These are phyloP conservation scores for Babesia caballi DNA, from an alignment of 169 alveolate species.

Conservation along the genomic window DNA sequence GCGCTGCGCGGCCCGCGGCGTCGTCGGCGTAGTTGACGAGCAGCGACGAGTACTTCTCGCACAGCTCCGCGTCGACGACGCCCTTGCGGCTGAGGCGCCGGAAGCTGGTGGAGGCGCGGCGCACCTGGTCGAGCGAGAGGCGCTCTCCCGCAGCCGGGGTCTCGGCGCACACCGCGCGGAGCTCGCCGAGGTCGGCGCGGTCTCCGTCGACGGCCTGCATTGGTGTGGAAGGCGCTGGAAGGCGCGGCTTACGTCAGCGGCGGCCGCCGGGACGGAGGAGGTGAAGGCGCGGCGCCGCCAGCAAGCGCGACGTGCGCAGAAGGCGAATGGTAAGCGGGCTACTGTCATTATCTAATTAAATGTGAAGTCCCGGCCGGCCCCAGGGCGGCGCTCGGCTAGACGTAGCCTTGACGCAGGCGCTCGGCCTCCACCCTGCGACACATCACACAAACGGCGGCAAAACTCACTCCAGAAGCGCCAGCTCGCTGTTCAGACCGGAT, in stretches of 20 bases:
- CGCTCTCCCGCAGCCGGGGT: neutral
- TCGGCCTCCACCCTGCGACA: constrained; percentile 31
- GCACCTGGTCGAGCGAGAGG: constrained; percentile 7
- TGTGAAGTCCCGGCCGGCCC: neutral
- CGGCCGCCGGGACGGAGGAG: neutral
- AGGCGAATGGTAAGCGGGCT: neutral
- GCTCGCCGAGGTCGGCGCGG: neutral
- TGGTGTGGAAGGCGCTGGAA: neutral
- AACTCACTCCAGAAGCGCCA: constrained; percentile 19
- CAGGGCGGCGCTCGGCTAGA: neutral
- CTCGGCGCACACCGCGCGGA: neutral
- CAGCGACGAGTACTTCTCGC: constrained; percentile 30
- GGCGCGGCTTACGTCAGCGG: neutral
- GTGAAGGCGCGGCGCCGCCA: neutral
- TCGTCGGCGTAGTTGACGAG: neutral
- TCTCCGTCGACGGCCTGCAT: neutral
- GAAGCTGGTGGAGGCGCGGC: constrained; percentile 3
- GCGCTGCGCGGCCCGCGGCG: neutral
- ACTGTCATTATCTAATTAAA: neutral
- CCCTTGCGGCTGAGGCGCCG: constrained; percentile 12
- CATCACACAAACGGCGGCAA: neutral
- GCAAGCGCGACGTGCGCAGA: neutral
- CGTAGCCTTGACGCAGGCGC: constrained; percentile 31
- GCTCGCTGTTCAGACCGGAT: constrained; percentile 18
- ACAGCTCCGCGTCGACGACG: constrained; percentile 20